Base-by-base conservation (phyloP, 2,329 filamentous ascomycete genomes). In the Teratosphaeria nubilosa region DNA sequence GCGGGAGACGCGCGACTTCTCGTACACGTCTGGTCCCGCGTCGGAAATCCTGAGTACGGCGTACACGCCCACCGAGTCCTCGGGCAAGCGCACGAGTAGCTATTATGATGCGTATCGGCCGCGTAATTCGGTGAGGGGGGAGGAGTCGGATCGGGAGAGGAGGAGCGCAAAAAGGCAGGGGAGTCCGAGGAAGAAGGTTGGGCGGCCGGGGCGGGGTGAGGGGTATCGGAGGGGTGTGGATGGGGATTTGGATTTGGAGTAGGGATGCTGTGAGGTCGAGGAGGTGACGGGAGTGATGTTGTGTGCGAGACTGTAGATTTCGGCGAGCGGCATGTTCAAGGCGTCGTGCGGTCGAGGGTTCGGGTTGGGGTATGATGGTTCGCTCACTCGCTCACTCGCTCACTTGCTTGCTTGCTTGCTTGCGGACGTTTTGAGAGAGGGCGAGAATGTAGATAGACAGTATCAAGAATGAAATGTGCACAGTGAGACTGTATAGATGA, bases 61-160 rank as follows among this genome's bases (percentile, higher is more conserved):
- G 16, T 77, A 78, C 69, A 77, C 75, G 0, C 70, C 68, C 56
- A 66, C 69, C 54, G 63, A 58, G 4, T 24, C 32, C 63, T 64
- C 64, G 25, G 62, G 58, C 22, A 64, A 62, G 51, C 58, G 66
- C 5, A 64, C 67, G 3, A 59, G 65, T 31, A 71, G 66, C 63
- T 73, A 72, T 57, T 72, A 73, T 59, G 69, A 72, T 55, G 64
- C 67, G 27, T 72, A 73, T 57, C 65, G 71, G 0, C 70, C 70
- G 1, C 52, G 60, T 2, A 66, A 65, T 58, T 60, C 64, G n/a
- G 55, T 58, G 34, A 41, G 34, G 25, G 66, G 66, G 54, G 61
- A 62, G 24, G 27, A 34, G 5, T 31, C 51, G 16, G 27, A 31
- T 45, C 53, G 30, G 13, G 31, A 32, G 60, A 60, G 31, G 54